Percentiles rank a stretch among this genome's conserved stretches.
phyloP scores from a whole-genome alignment of 2,329 filamentous ascomycete species.

The Colletotrichum scovillei region DNA sequence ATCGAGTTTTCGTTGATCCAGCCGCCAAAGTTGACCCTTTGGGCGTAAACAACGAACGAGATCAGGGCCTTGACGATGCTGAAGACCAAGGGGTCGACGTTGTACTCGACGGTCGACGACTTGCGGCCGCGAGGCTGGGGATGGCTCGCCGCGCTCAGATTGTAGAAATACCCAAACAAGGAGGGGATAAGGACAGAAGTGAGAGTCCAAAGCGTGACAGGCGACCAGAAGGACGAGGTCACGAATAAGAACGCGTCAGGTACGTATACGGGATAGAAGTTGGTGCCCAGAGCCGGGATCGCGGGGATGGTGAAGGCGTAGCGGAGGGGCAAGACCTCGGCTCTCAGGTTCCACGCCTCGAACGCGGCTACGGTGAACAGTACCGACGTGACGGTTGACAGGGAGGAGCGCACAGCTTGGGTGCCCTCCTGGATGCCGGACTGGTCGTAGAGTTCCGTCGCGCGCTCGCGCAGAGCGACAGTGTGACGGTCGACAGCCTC shows the following conservation, averaged over 20 bases:
- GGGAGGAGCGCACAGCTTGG: constrained; percentile 72
- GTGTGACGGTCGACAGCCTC: constrained; percentile 80
- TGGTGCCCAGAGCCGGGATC: constrained; percentile 63
- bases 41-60: constrained; percentile 83
- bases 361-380: constrained; percentile 75
- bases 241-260: constrained; percentile 86
- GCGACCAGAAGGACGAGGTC: constrained; percentile 84
- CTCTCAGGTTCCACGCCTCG: constrained; percentile 77
- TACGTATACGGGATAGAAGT: constrained; percentile 72
- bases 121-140: constrained; percentile 54
- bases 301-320: constrained; percentile 80
- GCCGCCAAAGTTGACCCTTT: constrained; percentile 72
- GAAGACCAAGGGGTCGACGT: constrained; percentile 88
- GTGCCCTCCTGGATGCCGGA: constrained; percentile 75
- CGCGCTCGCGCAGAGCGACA: constrained; percentile 73
- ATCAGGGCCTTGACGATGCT: constrained; percentile 88
- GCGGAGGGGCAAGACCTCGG: constrained; percentile 76
- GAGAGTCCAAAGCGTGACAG: constrained; percentile 79
- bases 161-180: constrained; percentile 88
- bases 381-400: constrained; percentile 79
- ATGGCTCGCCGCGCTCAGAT: constrained; percentile 72
- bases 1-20: constrained; percentile 71
- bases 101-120: constrained; percentile 57
- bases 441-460: constrained; percentile 71
- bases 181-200: constrained; percentile 79